Evolutionary conservation across 495 filamentous ascomycete genomes (phyloP), one percentile per base, ranked within the genome.

Genomic region (Aspergillus conjunctus): DNA sequence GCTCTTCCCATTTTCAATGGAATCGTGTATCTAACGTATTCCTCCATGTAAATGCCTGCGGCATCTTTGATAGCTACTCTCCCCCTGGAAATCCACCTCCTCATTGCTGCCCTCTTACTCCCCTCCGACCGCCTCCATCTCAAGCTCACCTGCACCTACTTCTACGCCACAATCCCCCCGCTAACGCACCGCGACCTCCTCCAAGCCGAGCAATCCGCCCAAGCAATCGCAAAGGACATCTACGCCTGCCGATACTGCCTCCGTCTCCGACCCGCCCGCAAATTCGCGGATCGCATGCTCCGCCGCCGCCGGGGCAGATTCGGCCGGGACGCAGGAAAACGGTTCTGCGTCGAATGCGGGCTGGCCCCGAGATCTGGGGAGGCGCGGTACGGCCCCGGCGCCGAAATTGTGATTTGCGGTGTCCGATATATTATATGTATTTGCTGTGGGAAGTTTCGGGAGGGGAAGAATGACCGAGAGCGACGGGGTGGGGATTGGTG

Each of bases 61-160:
- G 7, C 49, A 11, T 32, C 20, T 14, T 32, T 51, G 3, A 51
- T 51, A 15, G 30, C 21, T 32, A 8, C 41, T 43, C 77, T 88
- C 17, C 85, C 86, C 12, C 65, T 79, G 0, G 86, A 88, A 65
- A 68, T 88, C 12, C 85, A 86, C 54, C 75, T 77, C 48, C 71
- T 78, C 49, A 77, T 88, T 60, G 75, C 81, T 59, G 72, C 79
- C 61, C 77, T 79, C 65, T 76, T 88, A 26, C 77, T 81, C 62
- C 75, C 80, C 26, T 81, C 83, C 63, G 83, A 85, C 66, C 75
- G 77, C 68, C 77, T 79, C 57, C 79, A 78, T 62, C 75, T 88
- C 12, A 80, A 79, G 12, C 71, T 86, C 18, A 80, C 83, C 12
- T 72, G 67, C 55, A 46, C 34, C 31, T 71, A 72, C 52, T 66